Evolutionary conservation across 768 basidiomycete species (phyloP).

Genomic region (Mycena polygramma): DNA sequence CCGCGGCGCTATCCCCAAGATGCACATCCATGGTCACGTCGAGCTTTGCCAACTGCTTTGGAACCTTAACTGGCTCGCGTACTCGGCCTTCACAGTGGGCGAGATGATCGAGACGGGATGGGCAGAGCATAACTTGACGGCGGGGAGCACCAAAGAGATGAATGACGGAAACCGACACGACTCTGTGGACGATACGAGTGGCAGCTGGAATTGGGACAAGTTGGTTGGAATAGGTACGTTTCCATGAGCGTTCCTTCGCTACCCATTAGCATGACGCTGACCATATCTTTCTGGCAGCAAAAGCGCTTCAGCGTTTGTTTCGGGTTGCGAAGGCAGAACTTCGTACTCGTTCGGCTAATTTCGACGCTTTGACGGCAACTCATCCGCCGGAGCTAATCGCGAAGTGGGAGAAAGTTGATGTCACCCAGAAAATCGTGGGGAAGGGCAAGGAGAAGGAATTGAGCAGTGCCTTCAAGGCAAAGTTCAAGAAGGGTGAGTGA

Average conservation of each 20-base stretch:
- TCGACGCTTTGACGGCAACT: neutral
- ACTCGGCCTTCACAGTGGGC: slow-evolving; percentile 42
- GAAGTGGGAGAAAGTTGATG: neutral
- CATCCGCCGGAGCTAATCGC: neutral
- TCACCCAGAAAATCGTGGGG: neutral
- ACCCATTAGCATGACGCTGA: neutral
- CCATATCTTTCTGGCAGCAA: neutral
- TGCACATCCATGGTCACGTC: slow-evolving; percentile 35
- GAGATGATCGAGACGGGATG: slow-evolving; percentile 42
- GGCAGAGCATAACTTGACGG: slow-evolving; percentile 32
- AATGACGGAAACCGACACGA: slow-evolving; percentile 38
- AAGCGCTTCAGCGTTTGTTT: neutral
- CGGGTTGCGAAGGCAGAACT: neutral
- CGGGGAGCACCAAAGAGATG: slow-evolving; percentile 36
- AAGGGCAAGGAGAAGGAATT: neutral
- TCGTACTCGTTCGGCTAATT: neutral
- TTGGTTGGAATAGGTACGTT: neutral
- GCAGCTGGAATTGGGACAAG: slow-evolving; percentile 36
- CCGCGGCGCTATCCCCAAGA: slow-evolving; percentile 44
- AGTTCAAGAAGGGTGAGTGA: neutral
- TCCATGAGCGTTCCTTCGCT: neutral
- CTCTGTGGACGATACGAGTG: slow-evolving; percentile 19
- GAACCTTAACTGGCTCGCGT: slow-evolving; percentile 42
- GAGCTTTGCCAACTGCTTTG: neutral
- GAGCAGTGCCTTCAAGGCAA: neutral